Base-by-base conservation (phyloP, 2,329 filamentous ascomycete genomes). In the Alternaria ethzedia region DNA sequence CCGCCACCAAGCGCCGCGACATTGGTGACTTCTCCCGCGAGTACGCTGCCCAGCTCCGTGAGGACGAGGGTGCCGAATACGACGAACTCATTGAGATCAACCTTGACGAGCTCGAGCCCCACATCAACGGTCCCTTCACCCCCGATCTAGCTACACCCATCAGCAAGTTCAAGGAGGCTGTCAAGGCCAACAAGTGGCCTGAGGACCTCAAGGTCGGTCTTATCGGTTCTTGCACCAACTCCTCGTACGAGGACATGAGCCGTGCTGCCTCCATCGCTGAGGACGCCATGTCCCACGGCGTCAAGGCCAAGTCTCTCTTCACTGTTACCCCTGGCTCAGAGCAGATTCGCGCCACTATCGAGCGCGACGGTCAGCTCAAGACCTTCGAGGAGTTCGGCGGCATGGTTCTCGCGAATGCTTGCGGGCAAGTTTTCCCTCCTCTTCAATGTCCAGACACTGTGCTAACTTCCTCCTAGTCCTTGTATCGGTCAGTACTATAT, bases 51-150 rank as follows among this genome's bases (percentile, higher is more conserved):
- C 93, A 97, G 76, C 91, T 99, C 69, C 89, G 88, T 64, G 90
- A 92, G 79, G 96, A 99, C 73, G 86, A 96, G 83, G 93, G 93
- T 72, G 92, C 93, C 72, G 90, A 98, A 83, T 99, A 98, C 82
- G 96, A 99, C 82, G 88, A 98, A 84, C 83, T 97, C 72, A 93
- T 98, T 77, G 95, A 97, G 85, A 93, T 99, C 84, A 95, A 99
- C 86, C 89, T 99, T 59, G 91, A 89, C 63, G 92, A 95, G 83
- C 91, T 99, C 52, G 96, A 99, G 86, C 96, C 96, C 71, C 93
- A 98, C 82, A 94, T 99, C 86, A 99, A 99, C 86, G 96, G 96
- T 71, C 96, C 96, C 70, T 98, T 98, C 89, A 99, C 96, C 26
- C 96, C 96, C 66, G 96, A 99, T 89, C 87, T 99, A 84, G 94